Percentiles rank a stretch among this genome's conserved stretches.
Evolutionary conservation across 2,329 filamentous ascomycete species (phyloP).

Genomic region (Drechslerella coelobrocha): DNA sequence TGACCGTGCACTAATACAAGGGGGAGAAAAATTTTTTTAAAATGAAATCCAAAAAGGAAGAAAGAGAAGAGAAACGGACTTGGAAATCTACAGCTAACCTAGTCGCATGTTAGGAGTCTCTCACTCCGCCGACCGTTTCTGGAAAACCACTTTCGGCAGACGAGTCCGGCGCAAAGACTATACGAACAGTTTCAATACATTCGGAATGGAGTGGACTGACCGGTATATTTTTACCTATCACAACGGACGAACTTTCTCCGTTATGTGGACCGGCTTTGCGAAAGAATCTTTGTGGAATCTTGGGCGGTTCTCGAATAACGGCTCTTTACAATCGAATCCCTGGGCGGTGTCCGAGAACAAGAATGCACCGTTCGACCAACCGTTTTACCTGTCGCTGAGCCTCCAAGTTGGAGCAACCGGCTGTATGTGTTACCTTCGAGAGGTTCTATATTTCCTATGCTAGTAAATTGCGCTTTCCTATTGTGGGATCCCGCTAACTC

Average conservation of each 20-base stretch:
- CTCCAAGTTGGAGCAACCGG: slow-evolving; percentile 76
- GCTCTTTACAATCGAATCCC: slow-evolving; percentile 15
- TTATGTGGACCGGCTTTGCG: slow-evolving; percentile 13
- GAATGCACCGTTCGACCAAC: slow-evolving; percentile 75
- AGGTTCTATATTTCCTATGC: background rate
- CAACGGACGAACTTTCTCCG: slow-evolving; percentile 60
- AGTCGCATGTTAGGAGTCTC: slow-evolving; percentile 4
- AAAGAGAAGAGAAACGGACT: slow-evolving; percentile 39
- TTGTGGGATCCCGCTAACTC: background rate
- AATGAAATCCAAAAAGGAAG: slow-evolving; percentile 25
- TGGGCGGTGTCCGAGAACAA: slow-evolving; percentile 52
- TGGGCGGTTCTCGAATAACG: slow-evolving; percentile 20
- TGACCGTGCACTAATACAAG: no score
- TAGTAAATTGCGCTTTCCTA: background rate
- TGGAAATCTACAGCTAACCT: slow-evolving; percentile 15
- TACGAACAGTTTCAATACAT: slow-evolving; percentile 62
- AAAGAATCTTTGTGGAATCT: slow-evolving; percentile 23
- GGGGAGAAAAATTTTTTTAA: slow-evolving; percentile 8
- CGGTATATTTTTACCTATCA: slow-evolving; percentile 89
- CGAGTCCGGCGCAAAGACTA: slow-evolving; percentile 59
- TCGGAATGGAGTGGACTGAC: slow-evolving; percentile 75
- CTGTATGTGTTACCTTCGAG: slow-evolving; percentile 2
- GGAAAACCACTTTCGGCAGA: slow-evolving; percentile 57
- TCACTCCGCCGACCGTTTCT: slow-evolving; percentile 55
- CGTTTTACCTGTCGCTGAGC: slow-evolving; percentile 79